Base-by-base conservation (phyloP, 2,329 filamentous ascomycete species). In the Acrodontium crateriforme region DNA sequence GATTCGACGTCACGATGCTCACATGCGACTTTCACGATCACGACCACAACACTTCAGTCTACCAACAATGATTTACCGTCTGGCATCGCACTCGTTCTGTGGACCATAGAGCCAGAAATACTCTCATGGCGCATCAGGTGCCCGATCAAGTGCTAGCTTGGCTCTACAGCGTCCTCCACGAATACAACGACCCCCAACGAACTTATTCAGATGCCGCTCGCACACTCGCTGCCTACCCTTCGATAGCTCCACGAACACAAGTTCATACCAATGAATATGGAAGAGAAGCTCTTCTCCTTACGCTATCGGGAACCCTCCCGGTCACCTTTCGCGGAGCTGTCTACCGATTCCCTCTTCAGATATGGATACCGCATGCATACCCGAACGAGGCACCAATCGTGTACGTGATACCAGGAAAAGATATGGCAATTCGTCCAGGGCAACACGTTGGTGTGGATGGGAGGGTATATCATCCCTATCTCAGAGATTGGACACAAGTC, bases 261-360 rank as follows among this genome's bases (percentile, higher is more conserved):
- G 85, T 95, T 28, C 91, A 95, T 58, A 95, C 87, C 31, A 92
- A 85, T 52, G 79, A 93, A 44, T 81, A 81, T 63, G 89, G 89
- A 46, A 63, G 69, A 39, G 87, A 84, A 9, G 81, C 84, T 27
- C 71, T 98, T 16, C 75, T 98, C 30, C 65, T 98, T 27, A 80
- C 82, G 42, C 68, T 98, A 29, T 72, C 73, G 20, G 89, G 89
- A 40, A 95, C 85, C 3, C 59, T 98, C 19, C 85, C 89, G n/a
- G 85, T 92, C 34, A 65, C 69, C 42, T 98, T 95, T 59, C 77
- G 87, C 45, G 87, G 85, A 47, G 77, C 73, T 16, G 79, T 75
- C 4, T 98, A 95, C 56, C 72, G 82, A 40, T 95, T 95, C 45
- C 89, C 89, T 13, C 64, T 98, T 39, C 79, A 81, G 38, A 57